Evolutionary conservation across 192 early-diverging fungal genomes (phyloP), one percentile per base, ranked within the genome.

Genomic region (Allomyces javanicus): DNA sequence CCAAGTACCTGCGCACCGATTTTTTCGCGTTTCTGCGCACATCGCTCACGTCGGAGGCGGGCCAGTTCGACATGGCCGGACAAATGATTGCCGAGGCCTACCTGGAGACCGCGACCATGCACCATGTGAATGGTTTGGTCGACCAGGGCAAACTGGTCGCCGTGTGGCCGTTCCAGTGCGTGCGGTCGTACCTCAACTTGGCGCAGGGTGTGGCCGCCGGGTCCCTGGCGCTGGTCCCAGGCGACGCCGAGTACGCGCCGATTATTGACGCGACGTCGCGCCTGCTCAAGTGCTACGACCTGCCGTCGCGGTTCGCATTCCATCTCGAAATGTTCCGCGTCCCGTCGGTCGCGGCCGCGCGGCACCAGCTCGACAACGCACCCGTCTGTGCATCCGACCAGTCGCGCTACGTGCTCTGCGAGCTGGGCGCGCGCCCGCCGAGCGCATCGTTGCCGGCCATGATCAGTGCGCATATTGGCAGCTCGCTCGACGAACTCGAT

Each of bases 311-410:
- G 45, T 62, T 77, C 14, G 27, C 73, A 22, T 79, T 79, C 67
- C 78, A 79, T 64, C 55, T 74, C 12, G 78, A 79, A 61, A 25
- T 79, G 26, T 79, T 79, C 66, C 71, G 76, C 62, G 66, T 44
- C 19, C 19, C 61, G 7, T 14, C 63, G 21, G n/a, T 21, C 23
- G 61, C 22, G 10, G 64, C 50, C 21, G 17, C 17, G 17, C 21
- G 17, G 17, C 50, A 10, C 21, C 25, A 24, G 10, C 33, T 40
- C 33, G 9, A 50, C 11, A 14, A 58, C 25, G 22, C 24, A 1
- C 62, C 62, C 3, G 3, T 14, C 0, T 62, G 65, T 12, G n/a
- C 26, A 21, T 10, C 63, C 19, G 23, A 23, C 23, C 33, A 9
- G 33, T 9, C 33, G 33, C 33, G 65, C 19, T 74, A 68, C 43